Base-by-base conservation (phyloP, 345 rosid genomes). In the Eutrema heterophyllum region DNA sequence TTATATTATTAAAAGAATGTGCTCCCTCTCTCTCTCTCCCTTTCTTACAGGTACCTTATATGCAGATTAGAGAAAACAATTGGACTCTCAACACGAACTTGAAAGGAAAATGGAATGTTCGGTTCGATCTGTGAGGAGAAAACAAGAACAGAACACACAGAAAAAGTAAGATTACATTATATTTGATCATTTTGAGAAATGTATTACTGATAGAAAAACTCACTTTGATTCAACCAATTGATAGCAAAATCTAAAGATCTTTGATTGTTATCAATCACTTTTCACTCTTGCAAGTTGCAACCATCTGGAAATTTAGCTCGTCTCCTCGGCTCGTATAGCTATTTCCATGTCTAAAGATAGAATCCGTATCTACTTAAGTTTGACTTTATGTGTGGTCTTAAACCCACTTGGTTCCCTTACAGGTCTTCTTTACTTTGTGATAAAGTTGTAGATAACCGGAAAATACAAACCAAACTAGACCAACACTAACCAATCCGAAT, bases 1-100 rank as follows among this genome's bases (percentile, higher is more conserved):
- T 9, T 57, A 67, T 58, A 58, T 58, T 9, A 24, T 15, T 68
- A 60, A 43, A 46, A 29, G 66, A 29, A 70, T 30, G 27, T 53
- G 41, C 21, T 51, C 2, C 30, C 64, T 41, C 59, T n/a, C 59
- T 57, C 9, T 21, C 41, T 55, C 49, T 13, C 21, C 2, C 65
- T 62, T 53, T 62, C 73, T 63, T 53, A 9, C 91, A 93, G 97
- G 81, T 87, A 49, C 90, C 96, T 4, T 91, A 94, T 79, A 16
- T 91, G 80, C 98, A 91, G 82, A 79, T 93, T 27, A 84, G 87
- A 80, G 98, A 93, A 75, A 93, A 89, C 70, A 93, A 89, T 69
- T 93, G 92, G 97, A 86, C 94, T 21, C 53, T 93, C 64, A 88
- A 86, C 68, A 91, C 85, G 3, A 93, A 91, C 75, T 56, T 76